Conservation (phyloP, 2,329 filamentous ascomycete species). For the Mariannaea sp. region DNA sequence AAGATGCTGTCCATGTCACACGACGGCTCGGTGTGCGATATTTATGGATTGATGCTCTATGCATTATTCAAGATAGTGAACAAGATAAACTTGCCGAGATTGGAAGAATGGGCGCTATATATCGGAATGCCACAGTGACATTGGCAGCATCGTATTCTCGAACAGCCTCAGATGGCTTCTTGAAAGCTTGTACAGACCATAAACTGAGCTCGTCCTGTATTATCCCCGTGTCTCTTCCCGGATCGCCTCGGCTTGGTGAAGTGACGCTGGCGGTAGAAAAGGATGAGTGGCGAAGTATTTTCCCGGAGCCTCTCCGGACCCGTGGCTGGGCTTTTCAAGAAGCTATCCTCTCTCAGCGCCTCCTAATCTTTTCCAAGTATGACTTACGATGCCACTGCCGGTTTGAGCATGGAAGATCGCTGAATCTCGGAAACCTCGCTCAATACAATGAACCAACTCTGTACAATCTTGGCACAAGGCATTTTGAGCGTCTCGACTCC, state of each 20-base stretch:
- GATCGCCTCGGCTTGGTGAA: neutral
- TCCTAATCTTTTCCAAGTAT: slow-evolving; percentile 3
- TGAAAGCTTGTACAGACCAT: neutral
- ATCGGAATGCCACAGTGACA: slow-evolving; percentile 6
- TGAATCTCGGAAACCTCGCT: neutral
- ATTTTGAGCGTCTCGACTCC: no score
- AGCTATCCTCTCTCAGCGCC: neutral
- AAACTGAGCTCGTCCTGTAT: neutral
- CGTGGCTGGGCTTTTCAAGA: slow-evolving; percentile 5
- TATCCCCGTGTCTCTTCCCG: neutral
- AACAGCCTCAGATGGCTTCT: slow-evolving; percentile 8
- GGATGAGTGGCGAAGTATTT: neutral
- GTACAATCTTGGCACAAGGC: no score
- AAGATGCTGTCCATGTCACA: neutral
- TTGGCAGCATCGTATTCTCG: neutral
- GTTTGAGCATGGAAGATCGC: neutral
- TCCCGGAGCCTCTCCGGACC: neutral
- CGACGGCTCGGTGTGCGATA: neutral
- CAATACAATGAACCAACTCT: neutral
- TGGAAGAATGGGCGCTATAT: slow-evolving; percentile 6
- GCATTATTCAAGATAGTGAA: neutral
- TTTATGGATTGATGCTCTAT: slow-evolving; percentile 2
- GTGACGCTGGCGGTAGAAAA: neutral
- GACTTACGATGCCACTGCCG: neutral
- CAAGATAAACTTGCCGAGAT: slow-evolving; percentile 7